phyloP scores from a whole-genome alignment of 208 protist genomes.

The Trypanosoma avium region DNA sequence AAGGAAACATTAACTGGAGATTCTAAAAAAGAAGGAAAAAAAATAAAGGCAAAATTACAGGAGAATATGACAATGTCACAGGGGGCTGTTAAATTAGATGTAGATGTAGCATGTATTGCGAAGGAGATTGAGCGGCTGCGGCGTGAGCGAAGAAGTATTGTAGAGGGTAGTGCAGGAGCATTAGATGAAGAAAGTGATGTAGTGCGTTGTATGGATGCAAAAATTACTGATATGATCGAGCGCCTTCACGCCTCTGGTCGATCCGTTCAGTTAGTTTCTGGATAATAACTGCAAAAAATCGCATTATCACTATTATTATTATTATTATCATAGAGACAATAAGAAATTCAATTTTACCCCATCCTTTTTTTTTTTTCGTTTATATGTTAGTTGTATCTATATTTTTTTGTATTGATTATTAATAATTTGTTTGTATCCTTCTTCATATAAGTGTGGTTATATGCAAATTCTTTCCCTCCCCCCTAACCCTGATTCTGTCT shows the following conservation, averaged over 20 bases:
- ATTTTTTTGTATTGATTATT: neutral
- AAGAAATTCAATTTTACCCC: neutral
- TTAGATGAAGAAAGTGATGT: slow-evolving; percentile 51
- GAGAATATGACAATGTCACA: neutral
- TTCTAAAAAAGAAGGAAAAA: too few species aligned
- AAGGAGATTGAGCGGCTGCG: slow-evolving; percentile 59
- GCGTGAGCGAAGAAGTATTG: slow-evolving; percentile 42
- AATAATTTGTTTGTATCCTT: neutral
- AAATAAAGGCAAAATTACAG: neutral
- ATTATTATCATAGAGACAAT: too few species aligned
- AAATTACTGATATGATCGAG: slow-evolving; percentile 43
- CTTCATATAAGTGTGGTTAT: neutral
- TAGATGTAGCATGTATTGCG: neutral
- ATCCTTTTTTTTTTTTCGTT: slow-evolving; percentile 15
- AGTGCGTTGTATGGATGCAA: slow-evolving; percentile 50
- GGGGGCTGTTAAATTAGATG: neutral
- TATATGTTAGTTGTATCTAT: neutral
- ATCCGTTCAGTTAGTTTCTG: neutral
- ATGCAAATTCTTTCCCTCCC: too few species aligned
- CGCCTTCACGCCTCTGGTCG: slow-evolving; percentile 25
- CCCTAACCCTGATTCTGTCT: too few species aligned
- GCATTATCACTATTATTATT: too few species aligned
- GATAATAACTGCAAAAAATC: neutral
- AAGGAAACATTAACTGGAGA: too few species aligned
- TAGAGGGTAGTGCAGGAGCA: slow-evolving; percentile 66